Evolutionary conservation across 495 filamentous ascomycete genomes (phyloP).

Genomic region (Penicillium crystallinum): DNA sequence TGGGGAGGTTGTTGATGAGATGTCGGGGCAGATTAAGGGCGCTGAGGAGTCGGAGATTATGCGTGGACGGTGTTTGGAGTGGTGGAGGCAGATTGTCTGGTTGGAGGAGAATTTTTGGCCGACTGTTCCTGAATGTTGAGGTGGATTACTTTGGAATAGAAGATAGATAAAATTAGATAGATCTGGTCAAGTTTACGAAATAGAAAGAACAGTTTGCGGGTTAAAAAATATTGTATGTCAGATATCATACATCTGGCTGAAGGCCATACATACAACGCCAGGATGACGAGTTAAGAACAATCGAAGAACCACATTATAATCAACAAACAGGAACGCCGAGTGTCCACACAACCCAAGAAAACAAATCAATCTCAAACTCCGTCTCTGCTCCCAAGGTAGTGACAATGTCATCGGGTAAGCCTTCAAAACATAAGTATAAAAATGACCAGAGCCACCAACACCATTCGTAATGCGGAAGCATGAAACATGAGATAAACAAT

Average conservation of each 20-base stretch:
- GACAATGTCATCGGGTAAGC: not conserved
- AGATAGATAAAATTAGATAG: not conserved
- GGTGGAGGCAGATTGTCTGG: constrained; percentile 51
- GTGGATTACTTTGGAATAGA: not conserved
- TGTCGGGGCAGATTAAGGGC: constrained; percentile 36
- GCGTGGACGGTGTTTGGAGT: constrained; percentile 33
- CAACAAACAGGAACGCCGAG: constrained; percentile 3
- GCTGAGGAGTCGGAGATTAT: constrained; percentile 31
- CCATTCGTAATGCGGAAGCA: constrained; percentile 22
- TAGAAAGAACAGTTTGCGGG: too few species aligned
- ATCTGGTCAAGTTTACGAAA: not conserved
- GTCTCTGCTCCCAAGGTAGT: not conserved
- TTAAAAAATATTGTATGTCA: constrained; percentile 11
- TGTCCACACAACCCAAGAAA: not conserved
- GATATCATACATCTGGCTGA: constrained; percentile 19
- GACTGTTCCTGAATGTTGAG: constrained; percentile 4
- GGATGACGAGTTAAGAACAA: not conserved
- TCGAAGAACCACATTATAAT: constrained; percentile 4
- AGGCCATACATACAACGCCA: constrained; percentile 14
- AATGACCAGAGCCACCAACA: constrained; percentile 17
- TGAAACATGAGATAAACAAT: constrained; percentile 5
- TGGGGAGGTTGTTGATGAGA: constrained; percentile 40
- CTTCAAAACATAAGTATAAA: constrained; percentile 1
- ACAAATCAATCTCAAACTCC: constrained; percentile 8
- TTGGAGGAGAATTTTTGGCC: constrained; percentile 52